Conservation (phyloP, 2,329 filamentous ascomycete genomes). For the Alternaria panax region DNA sequence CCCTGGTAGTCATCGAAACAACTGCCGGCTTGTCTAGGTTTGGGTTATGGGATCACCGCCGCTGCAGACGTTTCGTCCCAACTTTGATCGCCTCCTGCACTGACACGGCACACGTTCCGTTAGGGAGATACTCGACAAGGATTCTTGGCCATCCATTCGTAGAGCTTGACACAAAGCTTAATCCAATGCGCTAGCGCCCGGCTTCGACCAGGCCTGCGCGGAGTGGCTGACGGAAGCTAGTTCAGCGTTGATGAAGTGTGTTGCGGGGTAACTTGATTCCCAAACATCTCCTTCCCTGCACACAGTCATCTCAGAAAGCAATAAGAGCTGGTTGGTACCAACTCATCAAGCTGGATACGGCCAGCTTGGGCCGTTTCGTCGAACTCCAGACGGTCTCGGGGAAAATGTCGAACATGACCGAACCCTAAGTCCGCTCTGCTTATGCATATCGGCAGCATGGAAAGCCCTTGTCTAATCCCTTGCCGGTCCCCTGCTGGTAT, state of each 20-base stretch:
- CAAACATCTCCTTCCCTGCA: background rate
- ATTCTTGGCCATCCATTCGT: slow-evolving; percentile 33
- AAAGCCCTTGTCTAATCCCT: slow-evolving; percentile 15
- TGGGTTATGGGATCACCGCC: slow-evolving; percentile 14
- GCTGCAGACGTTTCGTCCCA: slow-evolving; percentile 12
- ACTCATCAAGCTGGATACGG: background rate
- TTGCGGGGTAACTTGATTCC: slow-evolving; percentile 31
- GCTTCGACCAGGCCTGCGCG: slow-evolving; percentile 19
- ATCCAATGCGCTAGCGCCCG: slow-evolving; percentile 26
- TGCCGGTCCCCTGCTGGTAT: slow-evolving; percentile 11
- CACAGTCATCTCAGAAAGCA: background rate
- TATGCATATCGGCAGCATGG: slow-evolving; percentile 17
- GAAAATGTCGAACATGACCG: background rate
- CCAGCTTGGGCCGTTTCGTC: background rate
- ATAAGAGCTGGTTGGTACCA: background rate
- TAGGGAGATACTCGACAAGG: slow-evolving; percentile 33
- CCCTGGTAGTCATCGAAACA: background rate
- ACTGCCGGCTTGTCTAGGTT: slow-evolving; percentile 8
- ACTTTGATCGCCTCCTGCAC: slow-evolving; percentile 11
- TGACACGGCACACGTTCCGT: slow-evolving; percentile 19
- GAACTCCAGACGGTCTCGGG: background rate
- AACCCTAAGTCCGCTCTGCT: slow-evolving; percentile 11
- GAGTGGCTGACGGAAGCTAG: slow-evolving; percentile 38
- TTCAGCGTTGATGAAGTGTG: slow-evolving; percentile 15
- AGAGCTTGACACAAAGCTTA: slow-evolving; percentile 39